These are phyloP conservation scores for Pyrus pyrifolia DNA, from an alignment of 306 rosid genomes.

Conservation along the genomic window DNA sequence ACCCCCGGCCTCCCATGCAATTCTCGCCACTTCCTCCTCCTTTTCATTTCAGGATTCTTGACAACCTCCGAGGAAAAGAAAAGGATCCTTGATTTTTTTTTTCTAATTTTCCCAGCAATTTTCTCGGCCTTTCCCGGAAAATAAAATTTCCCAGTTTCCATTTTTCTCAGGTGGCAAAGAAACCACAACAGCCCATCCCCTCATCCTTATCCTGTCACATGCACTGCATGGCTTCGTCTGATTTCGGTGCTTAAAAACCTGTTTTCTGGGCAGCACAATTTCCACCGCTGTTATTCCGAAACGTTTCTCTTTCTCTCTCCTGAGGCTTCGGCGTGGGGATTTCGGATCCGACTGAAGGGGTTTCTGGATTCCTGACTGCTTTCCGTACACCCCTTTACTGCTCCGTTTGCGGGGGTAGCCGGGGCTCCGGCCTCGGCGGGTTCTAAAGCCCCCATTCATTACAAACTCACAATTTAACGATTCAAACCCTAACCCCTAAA, in stretches of 20 bases:
- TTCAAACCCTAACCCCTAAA: constrained; percentile 25
- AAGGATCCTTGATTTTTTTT: background rate
- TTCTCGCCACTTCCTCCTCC: constrained; percentile 48
- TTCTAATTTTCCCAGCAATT: background rate
- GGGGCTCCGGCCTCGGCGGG: constrained; percentile 99
- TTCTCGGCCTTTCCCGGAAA: background rate
- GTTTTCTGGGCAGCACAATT: background rate
- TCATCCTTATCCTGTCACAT: constrained; percentile 2
- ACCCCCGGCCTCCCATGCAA: constrained; percentile 44
- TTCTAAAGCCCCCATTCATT: constrained; percentile 84
- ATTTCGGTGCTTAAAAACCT: constrained; percentile 9
- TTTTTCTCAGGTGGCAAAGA: background rate
- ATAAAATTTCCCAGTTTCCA: background rate
- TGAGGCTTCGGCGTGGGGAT: constrained; percentile 68
- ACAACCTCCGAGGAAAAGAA: background rate
- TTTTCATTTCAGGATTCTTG: background rate
- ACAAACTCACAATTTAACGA: constrained; percentile 23
- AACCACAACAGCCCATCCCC: background rate
- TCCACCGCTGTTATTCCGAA: background rate
- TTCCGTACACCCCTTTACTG: constrained; percentile 48
- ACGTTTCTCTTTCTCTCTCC: constrained; percentile 12
- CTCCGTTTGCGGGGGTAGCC: constrained; percentile 95
- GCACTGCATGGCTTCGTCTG: constrained; percentile 35
- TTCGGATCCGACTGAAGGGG: constrained; percentile 29
- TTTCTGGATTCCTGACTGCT: constrained; percentile 29